Percentiles rank a stretch among this genome's conserved stretches.
Evolutionary conservation across 306 rosid species (phyloP).

Genomic region (Cicer yamashitae): DNA sequence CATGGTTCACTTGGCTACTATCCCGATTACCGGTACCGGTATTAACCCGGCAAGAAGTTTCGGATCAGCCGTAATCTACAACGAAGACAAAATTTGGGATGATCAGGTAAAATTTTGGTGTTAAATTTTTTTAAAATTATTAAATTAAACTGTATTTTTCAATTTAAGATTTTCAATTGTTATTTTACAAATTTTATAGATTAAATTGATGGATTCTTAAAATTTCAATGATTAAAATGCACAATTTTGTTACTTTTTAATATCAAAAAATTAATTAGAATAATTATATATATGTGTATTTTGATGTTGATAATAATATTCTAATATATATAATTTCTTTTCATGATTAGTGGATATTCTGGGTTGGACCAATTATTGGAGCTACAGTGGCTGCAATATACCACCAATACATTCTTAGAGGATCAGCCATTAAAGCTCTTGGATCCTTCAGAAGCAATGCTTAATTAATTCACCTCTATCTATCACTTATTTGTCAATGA

Average conservation of each 20-base stretch:
- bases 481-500: not conserved
- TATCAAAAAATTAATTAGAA: too few relatives aligned
- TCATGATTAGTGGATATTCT: slow-evolving; percentile 84
- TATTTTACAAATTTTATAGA: too few relatives aligned
- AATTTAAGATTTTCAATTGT: too few relatives aligned
- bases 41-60: slow-evolving; percentile 99
- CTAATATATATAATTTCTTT: not conserved
- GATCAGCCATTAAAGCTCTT: slow-evolving; percentile 92
- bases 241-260: too few relatives aligned
- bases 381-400: slow-evolving; percentile 86
- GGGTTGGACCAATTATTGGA: slow-evolving; percentile 93
- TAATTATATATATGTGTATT: too few relatives aligned
- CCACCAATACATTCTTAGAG: slow-evolving; percentile 85
- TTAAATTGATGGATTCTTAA: too few relatives aligned
- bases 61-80: slow-evolving; percentile 88
- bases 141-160: too few relatives aligned
- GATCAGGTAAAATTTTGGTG: slow-evolving; percentile 58
- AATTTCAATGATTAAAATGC: too few relatives aligned
- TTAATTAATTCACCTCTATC: slow-evolving; percentile 50
- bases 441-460: slow-evolving; percentile 96
- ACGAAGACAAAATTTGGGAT: slow-evolving; percentile 74
- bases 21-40: slow-evolving; percentile 91
- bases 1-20: slow-evolving; percentile 97
- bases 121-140: too few relatives aligned
- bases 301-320: not conserved